These are phyloP conservation scores for Aspergillus pseudoterreus DNA, from an alignment of 2,329 filamentous ascomycete species.

Conservation along the genomic window DNA sequence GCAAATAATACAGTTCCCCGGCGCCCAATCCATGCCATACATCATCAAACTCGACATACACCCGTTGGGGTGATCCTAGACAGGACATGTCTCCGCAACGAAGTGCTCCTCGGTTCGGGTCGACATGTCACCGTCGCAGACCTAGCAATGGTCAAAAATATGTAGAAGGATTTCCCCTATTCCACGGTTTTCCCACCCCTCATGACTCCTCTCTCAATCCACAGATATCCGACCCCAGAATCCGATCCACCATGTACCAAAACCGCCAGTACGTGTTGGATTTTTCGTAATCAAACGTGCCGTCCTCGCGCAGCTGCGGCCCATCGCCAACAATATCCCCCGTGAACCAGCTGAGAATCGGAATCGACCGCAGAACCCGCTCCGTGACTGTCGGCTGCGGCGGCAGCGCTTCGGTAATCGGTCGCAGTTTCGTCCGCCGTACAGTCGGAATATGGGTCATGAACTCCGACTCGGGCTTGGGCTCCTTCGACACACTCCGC, in stretches of 20 bases:
- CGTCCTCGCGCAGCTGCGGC: constrained; percentile 43
- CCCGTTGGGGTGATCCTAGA: too few relatives aligned
- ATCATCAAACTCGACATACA: background rate
- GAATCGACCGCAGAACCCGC: constrained; percentile 61
- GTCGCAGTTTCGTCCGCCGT: constrained; percentile 61
- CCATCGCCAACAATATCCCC: constrained; percentile 49
- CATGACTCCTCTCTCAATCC: constrained; percentile 52
- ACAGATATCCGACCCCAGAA: constrained; percentile 60
- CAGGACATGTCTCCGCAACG: background rate
- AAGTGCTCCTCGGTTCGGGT: background rate
- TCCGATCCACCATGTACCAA: constrained; percentile 55
- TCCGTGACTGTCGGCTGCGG: constrained; percentile 65
- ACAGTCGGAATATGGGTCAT: constrained; percentile 63
- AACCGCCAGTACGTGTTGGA: constrained; percentile 60
- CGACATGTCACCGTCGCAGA: background rate
- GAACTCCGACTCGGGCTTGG: constrained; percentile 42
- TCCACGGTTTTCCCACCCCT: constrained; percentile 2
- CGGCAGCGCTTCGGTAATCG: constrained; percentile 66
- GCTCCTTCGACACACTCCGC: constrained; percentile 26
- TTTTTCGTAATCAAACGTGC: constrained; percentile 64
- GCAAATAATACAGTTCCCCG: background rate
- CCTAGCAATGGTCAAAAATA: background rate
- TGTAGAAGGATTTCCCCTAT: background rate
- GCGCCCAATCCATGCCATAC: constrained; percentile 2
- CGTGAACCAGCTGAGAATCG: constrained; percentile 69